phyloP scores from a whole-genome alignment of 331 rosid genomes.

The Acacia pycnantha region DNA sequence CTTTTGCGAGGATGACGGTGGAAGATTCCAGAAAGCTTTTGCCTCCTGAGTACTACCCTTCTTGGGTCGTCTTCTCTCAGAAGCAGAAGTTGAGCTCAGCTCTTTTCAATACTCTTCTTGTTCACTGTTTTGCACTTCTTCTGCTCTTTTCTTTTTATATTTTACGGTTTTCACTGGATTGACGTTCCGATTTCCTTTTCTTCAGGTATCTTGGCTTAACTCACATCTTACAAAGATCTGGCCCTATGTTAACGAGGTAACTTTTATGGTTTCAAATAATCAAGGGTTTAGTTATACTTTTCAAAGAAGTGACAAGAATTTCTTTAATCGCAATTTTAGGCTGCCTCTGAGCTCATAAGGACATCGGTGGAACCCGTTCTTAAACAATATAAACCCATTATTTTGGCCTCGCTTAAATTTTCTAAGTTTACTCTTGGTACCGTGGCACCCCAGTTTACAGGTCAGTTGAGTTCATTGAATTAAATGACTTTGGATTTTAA shows the following conservation, averaged over 20 bases:
- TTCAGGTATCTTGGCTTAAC: conserved; percentile 85
- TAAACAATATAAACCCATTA: conserved; percentile 71
- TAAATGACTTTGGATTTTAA: not conserved
- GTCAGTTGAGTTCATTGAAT: conserved; percentile 39
- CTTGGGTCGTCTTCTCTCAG: conserved; percentile 90
- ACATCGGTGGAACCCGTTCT: conserved; percentile 83
- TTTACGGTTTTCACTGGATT: not conserved
- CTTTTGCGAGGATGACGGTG: conserved; percentile 80
- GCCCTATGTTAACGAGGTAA: conserved; percentile 89
- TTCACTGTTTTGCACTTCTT: not conserved
- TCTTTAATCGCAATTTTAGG: conserved; percentile 41
- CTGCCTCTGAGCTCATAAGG: conserved; percentile 93
- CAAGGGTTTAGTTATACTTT: not conserved
- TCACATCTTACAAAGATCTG: conserved; percentile 84
- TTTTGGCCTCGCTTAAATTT: conserved; percentile 74
- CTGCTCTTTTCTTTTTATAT: not conserved
- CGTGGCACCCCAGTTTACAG: conserved; percentile 94
- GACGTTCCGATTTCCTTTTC: conserved; percentile 9
- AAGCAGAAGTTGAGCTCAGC: conserved; percentile 74
- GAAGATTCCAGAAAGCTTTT: conserved; percentile 85
- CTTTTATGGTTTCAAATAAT: conserved; percentile 1
- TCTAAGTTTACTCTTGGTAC: conserved; percentile 95
- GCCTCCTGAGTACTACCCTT: conserved; percentile 74
- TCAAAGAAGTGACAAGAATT: not conserved
- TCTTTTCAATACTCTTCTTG: conserved; percentile 10